Percentiles rank a stretch among this genome's conserved stretches.
Evolutionary conservation across 2,329 filamentous ascomycete species (phyloP).

Genomic region (Cladophialophora bantiana): DNA sequence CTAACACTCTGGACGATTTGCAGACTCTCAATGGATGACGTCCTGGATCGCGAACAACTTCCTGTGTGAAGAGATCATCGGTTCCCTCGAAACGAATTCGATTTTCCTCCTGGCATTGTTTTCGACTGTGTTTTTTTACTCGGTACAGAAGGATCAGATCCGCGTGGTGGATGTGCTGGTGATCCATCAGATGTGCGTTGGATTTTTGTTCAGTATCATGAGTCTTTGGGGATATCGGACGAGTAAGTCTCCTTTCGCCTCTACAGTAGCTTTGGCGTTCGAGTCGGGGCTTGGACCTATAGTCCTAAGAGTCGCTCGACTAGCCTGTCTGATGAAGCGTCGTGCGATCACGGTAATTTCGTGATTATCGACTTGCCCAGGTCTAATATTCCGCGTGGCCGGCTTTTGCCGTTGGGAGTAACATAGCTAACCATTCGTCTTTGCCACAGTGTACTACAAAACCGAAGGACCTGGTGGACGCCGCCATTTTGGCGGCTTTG

Average conservation of each 20-base stretch:
- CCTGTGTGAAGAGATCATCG: constrained; percentile 30
- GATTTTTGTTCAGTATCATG: constrained; percentile 33
- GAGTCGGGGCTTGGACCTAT: no score
- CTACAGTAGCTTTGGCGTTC: background rate
- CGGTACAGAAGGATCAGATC: constrained; percentile 19
- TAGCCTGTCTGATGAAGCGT: no score
- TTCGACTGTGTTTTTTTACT: constrained; percentile 25
- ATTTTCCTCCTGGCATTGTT: constrained; percentile 35
- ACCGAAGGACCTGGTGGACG: constrained; percentile 33
- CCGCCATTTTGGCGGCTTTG: constrained; percentile 32
- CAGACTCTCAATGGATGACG: constrained; percentile 34
- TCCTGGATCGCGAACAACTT: constrained; percentile 37
- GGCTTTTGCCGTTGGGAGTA: no score
- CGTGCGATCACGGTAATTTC: no score
- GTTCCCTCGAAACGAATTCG: constrained; percentile 33
- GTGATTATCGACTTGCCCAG: no score
- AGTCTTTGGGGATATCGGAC: constrained; percentile 35
- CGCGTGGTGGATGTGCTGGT: constrained; percentile 30
- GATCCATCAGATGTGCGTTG: constrained; percentile 31
- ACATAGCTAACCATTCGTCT: background rate
- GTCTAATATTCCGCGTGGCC: no score
- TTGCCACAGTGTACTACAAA: constrained; percentile 20
- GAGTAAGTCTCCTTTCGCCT: background rate
- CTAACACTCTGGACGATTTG: background rate
- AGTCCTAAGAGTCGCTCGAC: no score